Conservation (phyloP, 2,329 filamentous ascomycete genomes). For the Hypoxylon sp. region DNA sequence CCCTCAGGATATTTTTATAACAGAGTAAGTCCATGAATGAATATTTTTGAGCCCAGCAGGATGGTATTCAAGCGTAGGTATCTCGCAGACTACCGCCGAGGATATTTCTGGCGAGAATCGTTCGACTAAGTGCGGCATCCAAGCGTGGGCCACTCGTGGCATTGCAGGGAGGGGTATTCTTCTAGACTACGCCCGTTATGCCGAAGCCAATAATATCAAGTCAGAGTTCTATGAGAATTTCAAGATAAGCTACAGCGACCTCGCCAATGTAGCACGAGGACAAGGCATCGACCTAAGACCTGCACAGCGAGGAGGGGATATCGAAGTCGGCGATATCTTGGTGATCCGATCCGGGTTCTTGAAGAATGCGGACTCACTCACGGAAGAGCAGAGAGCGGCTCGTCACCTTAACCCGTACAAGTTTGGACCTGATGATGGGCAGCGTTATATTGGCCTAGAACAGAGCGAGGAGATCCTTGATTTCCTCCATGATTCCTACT, state of each 20-base stretch:
- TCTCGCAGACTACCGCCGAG: neutral
- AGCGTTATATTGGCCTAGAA: conserved; percentile 29
- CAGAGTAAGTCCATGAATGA: conserved; percentile 9
- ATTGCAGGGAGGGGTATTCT: conserved; percentile 32
- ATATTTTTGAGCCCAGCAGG: neutral
- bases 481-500: conserved; percentile 33
- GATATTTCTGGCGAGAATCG: conserved; percentile 16
- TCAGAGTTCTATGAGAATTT: conserved; percentile 23
- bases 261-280: conserved; percentile 14
- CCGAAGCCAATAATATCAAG: conserved; percentile 27
- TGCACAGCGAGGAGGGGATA: conserved; percentile 21
- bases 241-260: conserved; percentile 22
- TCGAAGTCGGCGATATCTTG: conserved; percentile 30
- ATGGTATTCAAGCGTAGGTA: neutral
- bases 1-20: conserved; percentile 29
- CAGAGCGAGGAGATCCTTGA: conserved; percentile 34
- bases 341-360: conserved; percentile 27
- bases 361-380: conserved; percentile 25
- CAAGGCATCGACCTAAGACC: conserved; percentile 28
- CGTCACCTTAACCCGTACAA: conserved; percentile 9
- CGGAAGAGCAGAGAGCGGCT: conserved; percentile 22
- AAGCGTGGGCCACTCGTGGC: conserved; percentile 25
- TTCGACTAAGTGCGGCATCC: conserved; percentile 28
- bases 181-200: conserved; percentile 26
- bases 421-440: conserved; percentile 24